Percentiles rank a stretch among this genome's conserved stretches.
Evolutionary conservation across 2,329 filamentous ascomycete species (phyloP).

Genomic region (Hymenoscyphus albidus): DNA sequence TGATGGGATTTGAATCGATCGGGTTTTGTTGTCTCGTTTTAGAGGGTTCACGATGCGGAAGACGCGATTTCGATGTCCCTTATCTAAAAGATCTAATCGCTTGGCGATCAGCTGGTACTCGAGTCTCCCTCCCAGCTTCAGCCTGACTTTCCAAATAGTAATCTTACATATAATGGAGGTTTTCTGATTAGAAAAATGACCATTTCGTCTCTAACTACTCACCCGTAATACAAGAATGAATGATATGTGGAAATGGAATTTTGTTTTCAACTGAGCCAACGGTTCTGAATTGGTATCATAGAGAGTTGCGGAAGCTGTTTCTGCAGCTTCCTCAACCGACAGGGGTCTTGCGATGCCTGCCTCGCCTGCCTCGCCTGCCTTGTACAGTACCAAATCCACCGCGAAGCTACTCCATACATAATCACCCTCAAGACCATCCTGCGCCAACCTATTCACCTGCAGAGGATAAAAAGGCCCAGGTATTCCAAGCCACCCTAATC

Average conservation of each 20-base stretch:
- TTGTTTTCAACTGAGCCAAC: not conserved
- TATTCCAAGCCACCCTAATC: not conserved
- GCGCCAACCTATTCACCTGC: not conserved
- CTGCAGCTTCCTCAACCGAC: not conserved
- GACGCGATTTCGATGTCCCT: not conserved
- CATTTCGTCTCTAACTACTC: no score
- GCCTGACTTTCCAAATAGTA: no score
- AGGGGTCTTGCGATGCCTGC: not conserved
- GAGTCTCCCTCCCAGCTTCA: no score
- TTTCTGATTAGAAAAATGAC: not conserved
- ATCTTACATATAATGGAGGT: no score
- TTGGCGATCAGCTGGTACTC: not conserved
- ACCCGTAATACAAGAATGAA: no score
- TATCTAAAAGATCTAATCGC: constrained; percentile 2
- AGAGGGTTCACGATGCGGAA: not conserved
- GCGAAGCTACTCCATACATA: not conserved
- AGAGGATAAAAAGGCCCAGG: not conserved
- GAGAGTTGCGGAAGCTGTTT: not conserved
- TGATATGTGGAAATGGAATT: not conserved
- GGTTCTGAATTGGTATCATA: not conserved
- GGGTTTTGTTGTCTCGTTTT: not conserved
- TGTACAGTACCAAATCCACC: not conserved
- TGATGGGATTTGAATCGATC: not conserved
- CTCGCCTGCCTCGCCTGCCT: not conserved
- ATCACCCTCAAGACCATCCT: not conserved